These are phyloP conservation scores for Fonsecaea monophora DNA, from an alignment of 2,329 filamentous ascomycete species.

Conservation along the genomic window DNA sequence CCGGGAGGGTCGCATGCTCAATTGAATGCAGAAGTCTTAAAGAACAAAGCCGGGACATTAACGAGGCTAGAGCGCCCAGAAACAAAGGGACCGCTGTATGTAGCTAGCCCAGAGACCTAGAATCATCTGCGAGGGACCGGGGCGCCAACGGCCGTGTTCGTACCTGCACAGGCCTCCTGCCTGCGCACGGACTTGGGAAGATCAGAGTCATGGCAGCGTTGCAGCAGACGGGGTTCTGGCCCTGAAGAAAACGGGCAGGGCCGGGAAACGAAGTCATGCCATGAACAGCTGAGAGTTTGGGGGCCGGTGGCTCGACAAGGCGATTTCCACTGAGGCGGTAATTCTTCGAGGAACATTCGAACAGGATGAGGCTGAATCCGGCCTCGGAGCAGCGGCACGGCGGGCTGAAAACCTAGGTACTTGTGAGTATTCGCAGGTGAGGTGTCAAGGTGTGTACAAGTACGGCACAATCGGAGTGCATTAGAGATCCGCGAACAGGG, in stretches of 20 bases:
- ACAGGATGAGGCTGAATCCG: constrained; percentile 2
- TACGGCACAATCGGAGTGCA: not conserved
- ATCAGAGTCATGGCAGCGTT: not conserved
- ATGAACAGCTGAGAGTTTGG: constrained; percentile 2
- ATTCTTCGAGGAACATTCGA: not conserved
- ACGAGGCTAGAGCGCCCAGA: constrained; percentile 10
- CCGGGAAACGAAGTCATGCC: not conserved
- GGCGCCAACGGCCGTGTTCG: not conserved
- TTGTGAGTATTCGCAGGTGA: not conserved
- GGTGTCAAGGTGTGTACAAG: not conserved
- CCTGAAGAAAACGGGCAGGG: not conserved
- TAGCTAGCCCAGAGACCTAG: not conserved
- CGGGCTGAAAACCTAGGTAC: not conserved
- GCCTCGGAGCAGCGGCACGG: not conserved
- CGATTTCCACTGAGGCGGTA: not conserved
- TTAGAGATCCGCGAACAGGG: constrained; percentile 2
- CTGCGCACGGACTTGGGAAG: not conserved
- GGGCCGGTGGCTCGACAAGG: not conserved
- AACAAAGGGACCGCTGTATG: constrained; percentile 9
- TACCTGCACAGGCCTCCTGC: constrained; percentile 6
- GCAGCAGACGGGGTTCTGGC: constrained; percentile 1
- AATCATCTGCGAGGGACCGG: not conserved
- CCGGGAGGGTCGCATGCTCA: constrained; percentile 11
- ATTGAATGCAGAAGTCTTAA: constrained; percentile 3
- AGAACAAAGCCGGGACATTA: not conserved